Evolutionary conservation across 2,329 filamentous ascomycete species (phyloP).

Genomic region (Cladosporium sp.): DNA sequence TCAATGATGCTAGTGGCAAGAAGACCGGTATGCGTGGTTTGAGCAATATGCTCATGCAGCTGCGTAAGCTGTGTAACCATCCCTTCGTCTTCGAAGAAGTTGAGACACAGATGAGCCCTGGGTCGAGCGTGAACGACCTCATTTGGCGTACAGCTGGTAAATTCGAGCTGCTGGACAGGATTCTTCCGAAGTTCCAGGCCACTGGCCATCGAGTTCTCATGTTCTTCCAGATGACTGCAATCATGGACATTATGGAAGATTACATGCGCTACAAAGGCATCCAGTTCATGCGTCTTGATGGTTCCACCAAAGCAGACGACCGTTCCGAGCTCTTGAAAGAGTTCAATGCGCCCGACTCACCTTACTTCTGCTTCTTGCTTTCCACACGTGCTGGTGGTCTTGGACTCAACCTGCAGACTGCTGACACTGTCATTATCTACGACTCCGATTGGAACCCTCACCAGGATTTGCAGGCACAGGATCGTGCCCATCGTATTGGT

Average conservation of each 20-base stretch:
- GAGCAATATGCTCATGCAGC: constrained; percentile 99
- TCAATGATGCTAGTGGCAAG: constrained; percentile 92
- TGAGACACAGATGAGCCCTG: constrained; percentile 95
- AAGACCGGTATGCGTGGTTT: constrained; percentile 92
- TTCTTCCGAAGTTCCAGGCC: constrained; percentile 88
- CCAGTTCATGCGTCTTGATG: constrained; percentile 87
- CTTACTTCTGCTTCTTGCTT: constrained; percentile 97
- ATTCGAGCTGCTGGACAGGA: constrained; percentile 89
- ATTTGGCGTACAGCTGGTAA: constrained; percentile 96
- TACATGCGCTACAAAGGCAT: constrained; percentile 83
- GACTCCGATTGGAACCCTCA: constrained; percentile 99
- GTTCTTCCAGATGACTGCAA: constrained; percentile 99
- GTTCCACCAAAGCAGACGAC: constrained; percentile 96
- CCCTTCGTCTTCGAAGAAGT: constrained; percentile 98
- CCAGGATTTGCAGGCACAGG: constrained; percentile 97
- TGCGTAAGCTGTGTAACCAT: constrained; percentile 98
- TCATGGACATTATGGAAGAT: constrained; percentile 99
- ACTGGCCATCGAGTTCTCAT: constrained; percentile 95
- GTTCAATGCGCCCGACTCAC: constrained; percentile 87
- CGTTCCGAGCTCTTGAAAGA: constrained; percentile 83
- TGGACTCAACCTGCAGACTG: constrained; percentile 93
- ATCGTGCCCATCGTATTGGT: constrained; percentile 99
- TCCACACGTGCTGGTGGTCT: constrained; percentile 98
- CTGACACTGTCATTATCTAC: constrained; percentile 99
- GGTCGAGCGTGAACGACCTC: constrained; percentile 83